phyloP scores from a whole-genome alignment of 306 rosid species.

The Clitoria ternatea region DNA sequence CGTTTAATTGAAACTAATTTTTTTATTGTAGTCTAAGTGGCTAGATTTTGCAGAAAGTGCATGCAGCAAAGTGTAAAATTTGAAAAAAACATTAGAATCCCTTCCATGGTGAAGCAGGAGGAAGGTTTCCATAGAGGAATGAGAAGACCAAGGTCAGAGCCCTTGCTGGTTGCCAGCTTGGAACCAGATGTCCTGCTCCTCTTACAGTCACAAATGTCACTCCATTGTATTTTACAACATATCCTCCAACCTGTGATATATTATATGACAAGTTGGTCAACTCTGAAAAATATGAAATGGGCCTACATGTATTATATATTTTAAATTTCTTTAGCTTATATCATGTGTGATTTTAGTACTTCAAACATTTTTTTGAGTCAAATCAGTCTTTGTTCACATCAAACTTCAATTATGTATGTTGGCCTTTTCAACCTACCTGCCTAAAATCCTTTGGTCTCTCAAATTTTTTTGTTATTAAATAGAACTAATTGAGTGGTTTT shows the following conservation, averaged over 20 bases:
- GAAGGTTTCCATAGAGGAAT: conserved; percentile 37
- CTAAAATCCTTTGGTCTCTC: too few relatives aligned
- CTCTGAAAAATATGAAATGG: neutral
- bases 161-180: conserved; percentile 57
- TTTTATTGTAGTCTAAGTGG: neutral
- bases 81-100: neutral
- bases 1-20: too few relatives aligned
- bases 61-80: neutral
- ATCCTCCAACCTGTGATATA: conserved; percentile 54
- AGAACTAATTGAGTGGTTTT: too few relatives aligned
- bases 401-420: too few relatives aligned
- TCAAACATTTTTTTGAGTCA: too few relatives aligned
- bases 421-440: too few relatives aligned
- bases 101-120: conserved; percentile 32
- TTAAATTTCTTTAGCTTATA: too few relatives aligned
- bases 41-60: neutral
- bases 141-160: conserved; percentile 47
- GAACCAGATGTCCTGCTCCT: conserved; percentile 60
- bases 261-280: neutral
- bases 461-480: too few relatives aligned
- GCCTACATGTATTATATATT: too few relatives aligned
- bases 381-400: too few relatives aligned
- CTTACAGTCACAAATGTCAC: conserved; percentile 45
- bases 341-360: too few relatives aligned
- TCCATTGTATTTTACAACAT: conserved; percentile 47